Base-by-base conservation (phyloP, 371 early-diverging fungal genomes). In the Haplosporangium sp. region DNA sequence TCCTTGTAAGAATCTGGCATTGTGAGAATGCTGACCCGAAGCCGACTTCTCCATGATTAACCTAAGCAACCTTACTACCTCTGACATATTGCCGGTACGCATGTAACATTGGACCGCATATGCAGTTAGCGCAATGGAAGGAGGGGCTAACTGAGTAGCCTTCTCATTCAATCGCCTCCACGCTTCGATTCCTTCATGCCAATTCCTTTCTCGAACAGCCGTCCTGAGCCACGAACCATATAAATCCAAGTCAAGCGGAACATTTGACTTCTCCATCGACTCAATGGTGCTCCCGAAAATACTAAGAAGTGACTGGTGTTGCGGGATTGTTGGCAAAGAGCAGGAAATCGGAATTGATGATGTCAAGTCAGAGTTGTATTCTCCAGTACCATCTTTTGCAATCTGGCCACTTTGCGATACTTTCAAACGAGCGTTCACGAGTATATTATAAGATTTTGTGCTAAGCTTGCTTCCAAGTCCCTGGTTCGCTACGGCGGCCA, bases 251-350 rank as follows among this genome's bases (percentile, higher is more conserved):
- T 48, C 68, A 15, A 40, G 60, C 2, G 68, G 63, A 4, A 68
- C 48, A 27, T 60, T 40, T 3, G 56, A 6, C 8, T 13, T 37
- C 17, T 60, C 27, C 77, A 76, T 76, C 63, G 55, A 39, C 5
- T 63, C 60, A 52, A 76, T 63, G 0, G 77, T 76, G 10, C n/a
- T 52, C 20, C 64, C 59, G 35, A 75, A 48, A 50, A 70, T 27
- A 13, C 55, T 53, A n/a, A 59, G 19, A 9, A 42, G n/a, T 10
- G 58, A 53, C 2, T 64, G 38, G 13, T 38, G 20, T 13, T 10
- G 44, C 4, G 61, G 27, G 3, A 42, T 11, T 4, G 15, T 42
- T 61, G 40, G 13, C 15, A 17, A 15, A 38, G 37, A 7, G 15
- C 5, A 15, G 27, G 52, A 20, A 19, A 9, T 27, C 3, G 55